A percentile compares a stretch with the other conserved stretches of the same genome.
phyloP scores from a whole-genome alignment of 139 green algal genomes.

The Parachlorella kessleri region DNA sequence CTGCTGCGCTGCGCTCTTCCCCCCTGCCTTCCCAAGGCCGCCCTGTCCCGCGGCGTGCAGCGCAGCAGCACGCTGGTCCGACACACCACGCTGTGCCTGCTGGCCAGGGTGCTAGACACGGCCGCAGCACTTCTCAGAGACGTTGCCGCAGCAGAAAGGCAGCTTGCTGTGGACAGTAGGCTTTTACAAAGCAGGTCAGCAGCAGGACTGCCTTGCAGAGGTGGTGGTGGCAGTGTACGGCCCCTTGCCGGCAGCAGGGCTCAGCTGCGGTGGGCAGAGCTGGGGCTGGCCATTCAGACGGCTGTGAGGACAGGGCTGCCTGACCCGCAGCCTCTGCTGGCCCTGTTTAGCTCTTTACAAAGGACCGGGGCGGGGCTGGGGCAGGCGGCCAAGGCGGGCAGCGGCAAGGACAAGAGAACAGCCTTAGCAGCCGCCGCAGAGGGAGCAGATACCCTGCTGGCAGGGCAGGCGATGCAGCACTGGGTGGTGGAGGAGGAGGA shows the following conservation, averaged over 20 bases:
- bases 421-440: background rate
- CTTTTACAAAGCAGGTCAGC: too few species aligned
- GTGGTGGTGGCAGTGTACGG: too few species aligned
- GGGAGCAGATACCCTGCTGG: background rate
- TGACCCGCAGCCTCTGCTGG: conserved; percentile 50
- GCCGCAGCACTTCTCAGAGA: conserved; percentile 35
- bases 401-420: background rate
- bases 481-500: conserved; percentile 20
- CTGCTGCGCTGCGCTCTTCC: conserved; percentile 44
- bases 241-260: conserved; percentile 3
- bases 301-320: conserved; percentile 38
- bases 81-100: conserved; percentile 40
- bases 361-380: background rate
- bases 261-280: background rate
- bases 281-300: background rate
- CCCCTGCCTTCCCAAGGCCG: conserved; percentile 43
- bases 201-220: too few species aligned
- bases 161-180: conserved; percentile 18
- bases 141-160: background rate
- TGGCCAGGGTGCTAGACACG: conserved; percentile 24
- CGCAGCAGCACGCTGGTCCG: conserved; percentile 52
- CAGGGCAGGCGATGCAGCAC: background rate
- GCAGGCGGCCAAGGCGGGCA: too few species aligned
- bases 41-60: conserved; percentile 71
- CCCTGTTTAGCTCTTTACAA: conserved; percentile 9